phyloP scores from a whole-genome alignment of 2,329 filamentous ascomycete species.

The Lasiodiplodia hormozganensis region DNA sequence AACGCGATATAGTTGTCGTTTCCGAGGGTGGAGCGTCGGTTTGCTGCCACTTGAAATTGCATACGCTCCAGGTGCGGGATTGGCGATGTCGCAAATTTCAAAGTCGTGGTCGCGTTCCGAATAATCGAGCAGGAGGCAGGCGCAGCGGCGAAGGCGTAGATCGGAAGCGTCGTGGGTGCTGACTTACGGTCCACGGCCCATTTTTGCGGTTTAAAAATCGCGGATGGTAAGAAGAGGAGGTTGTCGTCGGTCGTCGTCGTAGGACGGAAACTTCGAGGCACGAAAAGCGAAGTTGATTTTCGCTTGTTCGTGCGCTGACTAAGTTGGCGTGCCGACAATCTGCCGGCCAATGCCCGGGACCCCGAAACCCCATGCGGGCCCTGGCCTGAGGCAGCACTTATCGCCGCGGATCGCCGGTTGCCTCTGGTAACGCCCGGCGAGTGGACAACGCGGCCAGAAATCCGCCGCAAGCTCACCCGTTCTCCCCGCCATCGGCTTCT shows the following conservation, averaged over 20 bases:
- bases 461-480: slow-evolving; percentile 9
- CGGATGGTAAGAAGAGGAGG: slow-evolving; percentile 41
- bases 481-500: slow-evolving; percentile 10
- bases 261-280: slow-evolving; percentile 32
- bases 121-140: slow-evolving; percentile 13
- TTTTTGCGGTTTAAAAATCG: slow-evolving; percentile 56
- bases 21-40: neutral
- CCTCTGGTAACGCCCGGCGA: slow-evolving; percentile 19
- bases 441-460: slow-evolving; percentile 4
- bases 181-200: slow-evolving; percentile 71
- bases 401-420: slow-evolving; percentile 13
- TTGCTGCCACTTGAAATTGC: neutral
- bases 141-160: neutral
- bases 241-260: slow-evolving; percentile 40
- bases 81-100: neutral
- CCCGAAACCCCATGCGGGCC: no score
- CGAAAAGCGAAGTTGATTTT: slow-evolving; percentile 29
- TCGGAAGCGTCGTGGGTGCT: slow-evolving; percentile 1
- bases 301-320: slow-evolving; percentile 29
- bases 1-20: neutral
- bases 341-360: neutral
- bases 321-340: slow-evolving; percentile 24
- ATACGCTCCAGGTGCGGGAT: no score
- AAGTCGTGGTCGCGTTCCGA: slow-evolving; percentile 3
- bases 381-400: slow-evolving; percentile 7